phyloP scores from a whole-genome alignment of 371 early-diverging fungal genomes.

The Choanephora cucurbitarum region DNA sequence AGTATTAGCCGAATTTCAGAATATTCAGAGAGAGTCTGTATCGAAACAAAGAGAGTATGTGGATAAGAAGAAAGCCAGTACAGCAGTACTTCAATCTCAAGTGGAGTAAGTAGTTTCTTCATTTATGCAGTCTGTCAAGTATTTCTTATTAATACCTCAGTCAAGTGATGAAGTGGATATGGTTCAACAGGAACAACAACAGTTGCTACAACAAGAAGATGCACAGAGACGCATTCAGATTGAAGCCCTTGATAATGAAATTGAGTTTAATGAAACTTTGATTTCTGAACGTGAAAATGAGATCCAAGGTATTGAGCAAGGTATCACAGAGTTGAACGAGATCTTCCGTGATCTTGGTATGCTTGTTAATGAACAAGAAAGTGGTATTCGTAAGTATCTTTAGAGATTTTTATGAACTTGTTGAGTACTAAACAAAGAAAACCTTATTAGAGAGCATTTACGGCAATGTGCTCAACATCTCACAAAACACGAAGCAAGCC shows the following conservation, averaged over 20 bases:
- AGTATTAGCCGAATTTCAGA: constrained; percentile 85
- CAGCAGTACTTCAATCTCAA: constrained; percentile 41
- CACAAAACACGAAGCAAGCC: constrained; percentile 78
- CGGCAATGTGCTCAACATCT: constrained; percentile 80
- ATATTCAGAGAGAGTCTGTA: constrained; percentile 76
- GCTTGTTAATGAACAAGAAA: constrained; percentile 95
- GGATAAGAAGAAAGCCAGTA: constrained; percentile 63
- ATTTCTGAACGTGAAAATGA: constrained; percentile 94
- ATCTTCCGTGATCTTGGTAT: constrained; percentile 95
- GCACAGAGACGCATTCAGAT: constrained; percentile 63
- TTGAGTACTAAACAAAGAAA: neutral
- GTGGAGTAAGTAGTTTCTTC: neutral
- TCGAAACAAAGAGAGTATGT: constrained; percentile 86
- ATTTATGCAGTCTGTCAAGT: neutral
- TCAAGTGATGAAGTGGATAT: constrained; percentile 51
- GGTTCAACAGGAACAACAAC: constrained; percentile 39
- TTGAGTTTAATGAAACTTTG: constrained; percentile 89
- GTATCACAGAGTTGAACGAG: constrained; percentile 91
- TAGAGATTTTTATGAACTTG: neutral
- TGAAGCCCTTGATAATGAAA: constrained; percentile 83
- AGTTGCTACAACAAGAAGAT: constrained; percentile 33
- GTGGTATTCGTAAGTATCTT: constrained; percentile 74
- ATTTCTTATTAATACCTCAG: constrained; percentile 17
- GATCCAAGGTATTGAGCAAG: constrained; percentile 89
- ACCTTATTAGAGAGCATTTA: constrained; percentile 45